phyloP scores from a whole-genome alignment of 192 early-diverging fungal genomes.

The Ambispora gerdemannii region DNA sequence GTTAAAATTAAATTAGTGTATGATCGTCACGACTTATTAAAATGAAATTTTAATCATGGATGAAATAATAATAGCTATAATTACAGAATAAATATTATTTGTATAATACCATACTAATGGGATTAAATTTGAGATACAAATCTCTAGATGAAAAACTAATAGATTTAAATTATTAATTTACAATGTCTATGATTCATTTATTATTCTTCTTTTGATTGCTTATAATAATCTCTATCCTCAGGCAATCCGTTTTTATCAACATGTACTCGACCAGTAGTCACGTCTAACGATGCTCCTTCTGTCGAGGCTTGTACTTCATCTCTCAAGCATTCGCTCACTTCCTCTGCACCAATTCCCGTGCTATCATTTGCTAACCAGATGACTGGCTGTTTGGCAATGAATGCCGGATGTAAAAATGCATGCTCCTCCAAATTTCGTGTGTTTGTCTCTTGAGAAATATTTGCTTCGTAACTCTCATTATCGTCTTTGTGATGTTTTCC shows the following conservation, averaged over 20 bases:
- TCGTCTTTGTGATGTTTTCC: neutral
- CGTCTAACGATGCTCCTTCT: slow-evolving; percentile 12
- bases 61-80: too few species aligned
- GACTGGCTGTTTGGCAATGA: slow-evolving; percentile 23
- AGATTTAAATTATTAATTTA: too few species aligned
- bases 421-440: slow-evolving; percentile 16
- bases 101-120: too few species aligned
- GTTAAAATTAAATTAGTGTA: too few species aligned
- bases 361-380: slow-evolving; percentile 45
- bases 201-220: too few species aligned
- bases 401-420: slow-evolving; percentile 37
- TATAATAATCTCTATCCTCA: neutral
- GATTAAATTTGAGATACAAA: too few species aligned
- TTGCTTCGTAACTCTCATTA: neutral
- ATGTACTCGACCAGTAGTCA: neutral
- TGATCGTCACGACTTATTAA: too few species aligned
- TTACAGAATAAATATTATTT: too few species aligned
- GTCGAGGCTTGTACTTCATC: slow-evolving; percentile 26
- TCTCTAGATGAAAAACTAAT: too few species aligned
- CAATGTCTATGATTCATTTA: too few species aligned
- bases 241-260: neutral
- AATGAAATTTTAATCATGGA: too few species aligned
- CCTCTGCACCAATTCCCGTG: slow-evolving; percentile 29
- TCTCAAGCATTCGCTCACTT: slow-evolving; percentile 23
- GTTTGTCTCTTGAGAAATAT: neutral